These are phyloP conservation scores for Mucor sp. DNA, from an alignment of 371 early-diverging fungal genomes.

Conservation along the genomic window DNA sequence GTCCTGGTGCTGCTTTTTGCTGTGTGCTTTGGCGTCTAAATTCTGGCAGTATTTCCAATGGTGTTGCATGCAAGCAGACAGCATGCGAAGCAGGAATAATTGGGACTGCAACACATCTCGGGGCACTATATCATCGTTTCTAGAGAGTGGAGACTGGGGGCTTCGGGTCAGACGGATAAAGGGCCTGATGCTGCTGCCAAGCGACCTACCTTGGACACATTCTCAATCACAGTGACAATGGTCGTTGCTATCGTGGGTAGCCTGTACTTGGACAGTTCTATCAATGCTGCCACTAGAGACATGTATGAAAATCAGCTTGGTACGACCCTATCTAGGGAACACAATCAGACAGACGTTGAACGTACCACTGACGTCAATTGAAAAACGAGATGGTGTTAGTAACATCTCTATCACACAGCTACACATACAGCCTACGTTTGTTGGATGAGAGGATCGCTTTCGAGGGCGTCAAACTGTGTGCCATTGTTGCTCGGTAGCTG, in stretches of 20 bases:
- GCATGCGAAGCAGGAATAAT: conserved; percentile 64
- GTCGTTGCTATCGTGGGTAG: conserved; percentile 46
- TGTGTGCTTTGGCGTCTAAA: neutral
- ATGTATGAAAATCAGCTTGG: neutral
- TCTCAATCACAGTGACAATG: conserved; percentile 52
- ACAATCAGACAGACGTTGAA: conserved; percentile 10
- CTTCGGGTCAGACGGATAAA: too few relatives aligned
- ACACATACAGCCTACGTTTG: conserved; percentile 36
- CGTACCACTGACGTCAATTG: conserved; percentile 41
- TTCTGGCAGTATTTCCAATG: conserved; percentile 51
- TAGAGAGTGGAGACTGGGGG: neutral
- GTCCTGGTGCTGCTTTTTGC: neutral
- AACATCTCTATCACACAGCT: neutral
- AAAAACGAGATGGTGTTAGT: neutral
- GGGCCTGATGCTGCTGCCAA: neutral
- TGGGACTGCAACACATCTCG: conserved; percentile 64
- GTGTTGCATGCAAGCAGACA: conserved; percentile 68
- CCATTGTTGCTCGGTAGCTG: conserved; percentile 57
- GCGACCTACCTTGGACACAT: conserved; percentile 59
- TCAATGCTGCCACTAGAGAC: conserved; percentile 50
- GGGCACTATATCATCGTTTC: conserved; percentile 46
- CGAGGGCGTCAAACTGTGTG: conserved; percentile 49
- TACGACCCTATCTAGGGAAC: neutral
- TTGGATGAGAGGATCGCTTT: conserved; percentile 59
- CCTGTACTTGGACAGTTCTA: conserved; percentile 60